Evolutionary conservation across 225 moss, liverwort and hornwort species (phyloP).

Genomic region (Sphagnum tenellum): DNA sequence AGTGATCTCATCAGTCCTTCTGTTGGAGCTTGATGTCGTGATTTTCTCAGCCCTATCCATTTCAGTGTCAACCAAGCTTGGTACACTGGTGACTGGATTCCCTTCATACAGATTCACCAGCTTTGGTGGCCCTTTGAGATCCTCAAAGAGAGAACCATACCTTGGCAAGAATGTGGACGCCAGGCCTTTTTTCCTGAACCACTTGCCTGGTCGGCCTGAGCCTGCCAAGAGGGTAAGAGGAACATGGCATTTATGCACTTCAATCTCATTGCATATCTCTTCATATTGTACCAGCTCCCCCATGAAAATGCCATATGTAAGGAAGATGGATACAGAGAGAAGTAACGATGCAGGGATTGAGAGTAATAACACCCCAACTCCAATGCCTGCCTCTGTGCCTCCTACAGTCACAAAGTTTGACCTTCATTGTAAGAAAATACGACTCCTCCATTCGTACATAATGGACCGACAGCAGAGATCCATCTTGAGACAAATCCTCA

Average conservation of each 20-base stretch:
- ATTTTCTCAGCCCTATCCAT: slow-evolving; percentile 44
- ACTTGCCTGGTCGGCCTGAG: slow-evolving; percentile 50
- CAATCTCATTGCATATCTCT: slow-evolving; percentile 24
- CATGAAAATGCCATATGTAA: slow-evolving; percentile 55
- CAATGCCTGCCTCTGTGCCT: slow-evolving; percentile 51
- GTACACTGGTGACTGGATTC: slow-evolving; percentile 19
- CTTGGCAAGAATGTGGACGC: slow-evolving; percentile 52
- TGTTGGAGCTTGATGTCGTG: slow-evolving; percentile 44
- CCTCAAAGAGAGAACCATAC: slow-evolving; percentile 79
- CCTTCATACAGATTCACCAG: slow-evolving; percentile 35
- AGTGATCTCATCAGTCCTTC: slow-evolving; percentile 42
- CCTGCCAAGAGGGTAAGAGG: slow-evolving; percentile 47
- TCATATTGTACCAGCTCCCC: slow-evolving; percentile 80
- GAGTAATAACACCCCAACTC: slow-evolving; percentile 60
- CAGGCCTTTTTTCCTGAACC: slow-evolving; percentile 63
- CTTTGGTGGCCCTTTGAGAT: slow-evolving; percentile 78
- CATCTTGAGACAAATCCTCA: no score
- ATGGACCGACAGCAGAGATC: no score
- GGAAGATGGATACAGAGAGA: slow-evolving; percentile 40
- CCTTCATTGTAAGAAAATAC: no score
- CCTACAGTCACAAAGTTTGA: slow-evolving; percentile 18
- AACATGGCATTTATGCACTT: slow-evolving; percentile 21
- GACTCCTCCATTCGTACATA: no score
- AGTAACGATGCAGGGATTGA: slow-evolving; percentile 61
- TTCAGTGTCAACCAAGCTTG: slow-evolving; percentile 45